These are phyloP conservation scores for Angomonas ambiguus DNA, from an alignment of 208 protist species.

Conservation along the genomic window DNA sequence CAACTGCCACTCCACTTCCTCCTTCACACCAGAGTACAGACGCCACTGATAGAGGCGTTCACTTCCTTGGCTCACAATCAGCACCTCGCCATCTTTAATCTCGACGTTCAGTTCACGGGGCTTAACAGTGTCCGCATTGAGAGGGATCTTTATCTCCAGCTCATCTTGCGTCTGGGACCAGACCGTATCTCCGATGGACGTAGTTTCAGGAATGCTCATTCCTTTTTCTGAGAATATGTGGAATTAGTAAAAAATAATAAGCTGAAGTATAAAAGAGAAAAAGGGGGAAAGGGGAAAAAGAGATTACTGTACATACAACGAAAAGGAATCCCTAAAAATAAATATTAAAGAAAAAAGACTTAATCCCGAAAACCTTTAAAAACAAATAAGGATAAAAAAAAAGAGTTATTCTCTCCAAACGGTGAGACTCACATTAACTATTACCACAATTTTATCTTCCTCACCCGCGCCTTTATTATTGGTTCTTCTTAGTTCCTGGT, in stretches of 20 bases:
- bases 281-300: constrained; percentile 1
- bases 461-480: not conserved
- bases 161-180: constrained; percentile 74
- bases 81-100: constrained; percentile 70
- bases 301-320: not conserved
- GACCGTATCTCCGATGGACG: constrained; percentile 54
- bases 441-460: no score
- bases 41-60: constrained; percentile 79
- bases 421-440: no score
- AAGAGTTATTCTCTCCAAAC: no score
- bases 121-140: constrained; percentile 55
- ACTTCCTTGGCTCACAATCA: constrained; percentile 65
- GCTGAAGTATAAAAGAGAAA: constrained; percentile 1
- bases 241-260: not conserved
- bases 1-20: constrained; percentile 81
- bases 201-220: constrained; percentile 35
- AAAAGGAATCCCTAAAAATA: not conserved
- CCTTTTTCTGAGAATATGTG: not conserved
- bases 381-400: constrained; percentile 9
- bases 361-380: not conserved
- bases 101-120: constrained; percentile 68
- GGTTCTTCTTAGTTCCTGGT: not conserved
- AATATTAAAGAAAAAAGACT: constrained; percentile 3
- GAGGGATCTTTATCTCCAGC: constrained; percentile 73
- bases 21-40: constrained; percentile 60